Percentiles rank a stretch among this genome's conserved stretches.
phyloP scores from a whole-genome alignment of 2,329 filamentous ascomycete species.

The Trichoderma cornu-damae region DNA sequence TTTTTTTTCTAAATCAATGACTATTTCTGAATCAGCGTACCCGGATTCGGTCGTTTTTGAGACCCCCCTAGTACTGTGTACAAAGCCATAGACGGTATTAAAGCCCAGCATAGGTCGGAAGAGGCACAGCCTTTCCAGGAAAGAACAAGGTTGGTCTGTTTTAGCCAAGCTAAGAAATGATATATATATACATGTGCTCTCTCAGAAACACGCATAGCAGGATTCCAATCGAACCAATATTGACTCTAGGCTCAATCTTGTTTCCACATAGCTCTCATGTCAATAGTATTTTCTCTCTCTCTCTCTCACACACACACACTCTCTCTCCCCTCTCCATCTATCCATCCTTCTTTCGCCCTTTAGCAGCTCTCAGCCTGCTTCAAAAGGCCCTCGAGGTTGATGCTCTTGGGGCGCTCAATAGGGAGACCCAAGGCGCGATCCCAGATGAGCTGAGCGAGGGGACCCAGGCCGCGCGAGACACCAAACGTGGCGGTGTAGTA shows the following conservation, averaged over 20 bases:
- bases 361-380: conserved; percentile 54
- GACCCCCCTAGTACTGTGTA: too few relatives aligned
- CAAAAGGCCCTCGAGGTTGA: conserved; percentile 82
- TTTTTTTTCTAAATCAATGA: neutral
- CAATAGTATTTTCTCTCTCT: neutral
- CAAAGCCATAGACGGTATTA: too few relatives aligned
- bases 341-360: too few relatives aligned
- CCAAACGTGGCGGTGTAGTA: conserved; percentile 81
- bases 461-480: conserved; percentile 69
- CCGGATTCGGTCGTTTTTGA: too few relatives aligned
- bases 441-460: conserved; percentile 92
- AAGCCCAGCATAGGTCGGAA: too few relatives aligned
- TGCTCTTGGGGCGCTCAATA: conserved; percentile 97
- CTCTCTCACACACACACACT: too few relatives aligned
- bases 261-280: neutral
- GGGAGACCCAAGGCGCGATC: conserved; percentile 88
- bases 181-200: conserved; percentile 11
- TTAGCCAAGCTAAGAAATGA: neutral
- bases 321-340: too few relatives aligned
- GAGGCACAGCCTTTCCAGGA: neutral
- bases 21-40: neutral
- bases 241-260: neutral
- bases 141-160: neutral
- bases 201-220: neutral
- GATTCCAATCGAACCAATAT: neutral